These are phyloP conservation scores for Amylocarpus encephaloides DNA, from an alignment of 2,329 filamentous ascomycete genomes.

Conservation along the genomic window DNA sequence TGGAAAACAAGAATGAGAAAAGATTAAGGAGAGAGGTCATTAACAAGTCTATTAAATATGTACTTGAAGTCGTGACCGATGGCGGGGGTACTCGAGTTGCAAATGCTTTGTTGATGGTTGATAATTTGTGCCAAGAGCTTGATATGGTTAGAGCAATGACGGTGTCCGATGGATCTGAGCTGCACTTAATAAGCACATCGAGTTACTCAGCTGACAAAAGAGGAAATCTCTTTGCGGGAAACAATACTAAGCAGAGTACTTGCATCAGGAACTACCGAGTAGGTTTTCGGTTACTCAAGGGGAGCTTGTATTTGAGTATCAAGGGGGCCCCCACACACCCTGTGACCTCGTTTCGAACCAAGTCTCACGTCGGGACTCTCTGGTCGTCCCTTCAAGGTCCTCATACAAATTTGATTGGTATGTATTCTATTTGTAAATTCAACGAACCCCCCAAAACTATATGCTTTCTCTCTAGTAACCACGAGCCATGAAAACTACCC, in stretches of 20 bases:
- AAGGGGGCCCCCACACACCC: too few species aligned
- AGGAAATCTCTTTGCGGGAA: too few species aligned
- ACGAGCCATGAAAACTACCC: slow-evolving; percentile 8
- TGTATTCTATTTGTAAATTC: background rate
- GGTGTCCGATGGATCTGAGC: too few species aligned
- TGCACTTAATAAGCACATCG: background rate
- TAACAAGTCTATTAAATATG: background rate
- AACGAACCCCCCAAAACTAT: background rate
- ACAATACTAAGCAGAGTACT: too few species aligned
- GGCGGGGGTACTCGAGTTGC: background rate
- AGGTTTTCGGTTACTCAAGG: too few species aligned
- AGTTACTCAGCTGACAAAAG: background rate
- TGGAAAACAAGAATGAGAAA: background rate
- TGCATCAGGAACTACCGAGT: too few species aligned
- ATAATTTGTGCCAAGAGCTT: background rate
- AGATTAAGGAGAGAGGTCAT: background rate
- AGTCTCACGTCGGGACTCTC: too few species aligned
- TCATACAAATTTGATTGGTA: background rate
- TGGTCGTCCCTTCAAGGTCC: too few species aligned
- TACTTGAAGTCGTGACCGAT: background rate
- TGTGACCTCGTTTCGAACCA: too few species aligned
- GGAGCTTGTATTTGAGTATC: too few species aligned
- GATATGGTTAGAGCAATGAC: slow-evolving; percentile 9
- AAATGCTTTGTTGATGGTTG: background rate
- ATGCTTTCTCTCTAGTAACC: slow-evolving; percentile 12